Percentiles rank a stretch among this genome's conserved stretches.
Evolutionary conservation across 345 rosid species (phyloP).

Genomic region (Camelina neglecta): DNA sequence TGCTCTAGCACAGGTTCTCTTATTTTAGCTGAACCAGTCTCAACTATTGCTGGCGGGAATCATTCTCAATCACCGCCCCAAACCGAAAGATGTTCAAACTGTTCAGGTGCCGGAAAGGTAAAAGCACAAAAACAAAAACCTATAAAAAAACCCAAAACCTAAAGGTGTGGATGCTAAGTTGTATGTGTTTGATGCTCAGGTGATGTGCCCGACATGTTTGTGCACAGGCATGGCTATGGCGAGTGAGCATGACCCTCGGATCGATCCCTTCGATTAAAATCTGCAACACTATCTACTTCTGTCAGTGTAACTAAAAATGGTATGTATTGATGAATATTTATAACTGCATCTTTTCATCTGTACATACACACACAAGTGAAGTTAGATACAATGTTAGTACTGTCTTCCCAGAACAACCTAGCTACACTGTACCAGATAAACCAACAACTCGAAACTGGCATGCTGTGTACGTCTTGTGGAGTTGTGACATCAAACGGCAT

Average conservation of each 20-base stretch:
- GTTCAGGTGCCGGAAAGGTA: constrained; percentile 98
- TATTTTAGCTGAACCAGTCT: constrained; percentile 69
- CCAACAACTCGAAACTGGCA: neutral
- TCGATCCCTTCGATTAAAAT: constrained; percentile 84
- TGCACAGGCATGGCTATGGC: constrained; percentile 99
- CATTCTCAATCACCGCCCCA: constrained; percentile 62
- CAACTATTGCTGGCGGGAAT: constrained; percentile 55
- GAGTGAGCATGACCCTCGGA: constrained; percentile 92
- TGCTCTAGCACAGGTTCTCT: constrained; percentile 86
- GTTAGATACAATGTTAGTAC: constrained; percentile 27
- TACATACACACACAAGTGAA: constrained; percentile 27
- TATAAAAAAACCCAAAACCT: neutral
- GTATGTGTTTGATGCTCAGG: constrained; percentile 53
- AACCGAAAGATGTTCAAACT: constrained; percentile 91
- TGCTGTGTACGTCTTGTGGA: neutral
- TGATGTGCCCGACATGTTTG: constrained; percentile 98
- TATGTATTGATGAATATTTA: constrained; percentile 32
- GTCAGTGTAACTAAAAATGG: constrained; percentile 29
- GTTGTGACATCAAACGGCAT: neutral
- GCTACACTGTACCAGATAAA: constrained; percentile 2
- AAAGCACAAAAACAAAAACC: constrained; percentile 4
- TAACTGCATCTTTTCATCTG: constrained; percentile 31
- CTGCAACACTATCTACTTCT: constrained; percentile 11
- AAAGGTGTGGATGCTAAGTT: constrained; percentile 23
- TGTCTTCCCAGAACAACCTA: constrained; percentile 22